Evolutionary conservation across 345 rosid genomes (phyloP), one percentile per base, ranked within the genome.

Genomic region (Iberis pinnata): DNA sequence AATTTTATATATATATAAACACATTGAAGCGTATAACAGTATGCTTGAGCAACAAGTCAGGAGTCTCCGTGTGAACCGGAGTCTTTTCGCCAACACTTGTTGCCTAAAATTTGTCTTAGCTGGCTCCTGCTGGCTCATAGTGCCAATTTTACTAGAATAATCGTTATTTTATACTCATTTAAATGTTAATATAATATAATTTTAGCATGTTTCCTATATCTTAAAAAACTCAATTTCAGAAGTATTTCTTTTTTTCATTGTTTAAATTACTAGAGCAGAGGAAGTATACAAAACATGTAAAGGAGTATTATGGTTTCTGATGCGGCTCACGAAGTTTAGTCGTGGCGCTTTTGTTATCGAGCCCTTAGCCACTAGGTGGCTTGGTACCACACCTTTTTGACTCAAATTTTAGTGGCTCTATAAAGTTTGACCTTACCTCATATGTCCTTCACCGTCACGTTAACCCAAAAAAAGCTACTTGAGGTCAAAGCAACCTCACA

Each of bases 401-500:
- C 65, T 57, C 11, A 20, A 9, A 6, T 29, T 68, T 61, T 56
- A 61, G 69, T 68, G 72, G 69, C 73, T 69, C 73, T 61, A 58
- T 63, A 69, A 69, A 50, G 46, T 61, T 62, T 50, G 58, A 57
- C 63, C 55, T 66, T 45, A 49, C 53, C 56, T 52, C 12, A 59
- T 22, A 39, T 0, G n/a, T 59, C 39, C 71, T 60, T 67, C 62
- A 53, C 57, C 46, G 46, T 47, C 67, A 60, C 71, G 71, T 53
- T 18, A 67, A 18, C 67, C 71, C 8, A 29, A 29, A 29, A 58
- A 60, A 67, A 46, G 41, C 65, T 67, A 60, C 72, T 67, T 67
- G 72, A 33, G 61, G 53, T 67, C 72, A 60, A 67, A 67, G 72
- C 53, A 31, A 67, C 67, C 62, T 60, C 67, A 18, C 67, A 40